These are phyloP conservation scores for Aeschynomene evenia DNA, from an alignment of 306 rosid species.

Conservation along the genomic window DNA sequence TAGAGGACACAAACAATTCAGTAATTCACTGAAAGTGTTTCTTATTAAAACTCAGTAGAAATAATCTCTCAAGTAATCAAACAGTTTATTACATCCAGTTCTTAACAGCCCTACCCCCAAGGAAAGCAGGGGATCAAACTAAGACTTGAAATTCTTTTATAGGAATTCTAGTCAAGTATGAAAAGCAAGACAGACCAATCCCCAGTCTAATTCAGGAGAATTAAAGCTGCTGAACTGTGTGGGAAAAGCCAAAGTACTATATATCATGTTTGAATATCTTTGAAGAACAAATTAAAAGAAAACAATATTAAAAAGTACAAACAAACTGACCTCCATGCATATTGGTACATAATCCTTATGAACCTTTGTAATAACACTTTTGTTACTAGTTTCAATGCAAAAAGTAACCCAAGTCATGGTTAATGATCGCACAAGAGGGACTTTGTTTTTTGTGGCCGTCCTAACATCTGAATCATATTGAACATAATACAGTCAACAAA, in stretches of 20 bases:
- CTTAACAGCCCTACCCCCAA: background rate
- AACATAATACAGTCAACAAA: constrained; percentile 25
- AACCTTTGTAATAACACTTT: constrained; percentile 66
- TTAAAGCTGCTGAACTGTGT: background rate
- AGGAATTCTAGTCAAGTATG: background rate
- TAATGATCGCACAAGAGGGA: constrained; percentile 91
- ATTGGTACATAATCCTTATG: constrained; percentile 99
- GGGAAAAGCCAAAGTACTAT: background rate
- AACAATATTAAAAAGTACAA: background rate
- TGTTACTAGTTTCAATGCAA: constrained; percentile 92
- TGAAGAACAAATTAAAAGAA: background rate
- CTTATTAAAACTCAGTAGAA: background rate
- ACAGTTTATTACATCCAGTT: background rate
- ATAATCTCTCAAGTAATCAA: constrained; percentile 3
- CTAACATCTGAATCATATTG: constrained; percentile 65
- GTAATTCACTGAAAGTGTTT: background rate
- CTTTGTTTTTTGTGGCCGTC: constrained; percentile 89
- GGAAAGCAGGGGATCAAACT: background rate
- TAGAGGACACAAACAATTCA: background rate
- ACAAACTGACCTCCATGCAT: constrained; percentile 88
- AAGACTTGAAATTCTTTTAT: background rate
- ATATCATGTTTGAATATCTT: background rate
- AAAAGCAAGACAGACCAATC: background rate
- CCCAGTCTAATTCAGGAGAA: background rate
- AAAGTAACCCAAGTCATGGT: constrained; percentile 87